A percentile compares a stretch with the other conserved stretches of the same genome.
Conservation (phyloP, 1,139 yeast species). For the Candida sanyaensis region DNA sequence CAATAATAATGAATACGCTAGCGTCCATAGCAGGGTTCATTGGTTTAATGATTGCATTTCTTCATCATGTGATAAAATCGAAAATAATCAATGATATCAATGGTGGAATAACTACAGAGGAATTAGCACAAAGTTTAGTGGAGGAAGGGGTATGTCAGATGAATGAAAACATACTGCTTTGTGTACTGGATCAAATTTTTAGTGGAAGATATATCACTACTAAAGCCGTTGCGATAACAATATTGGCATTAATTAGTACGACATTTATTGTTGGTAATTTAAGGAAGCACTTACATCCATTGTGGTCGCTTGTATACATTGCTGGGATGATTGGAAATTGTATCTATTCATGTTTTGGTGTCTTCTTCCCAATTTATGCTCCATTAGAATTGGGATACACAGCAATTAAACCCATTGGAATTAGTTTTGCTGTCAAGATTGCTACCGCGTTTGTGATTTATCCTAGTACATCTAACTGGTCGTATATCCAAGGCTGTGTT, state of each 20-base stretch:
- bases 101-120: constrained; percentile 24
- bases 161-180: constrained; percentile 18
- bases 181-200: constrained; percentile 25
- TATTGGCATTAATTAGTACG: constrained; percentile 27
- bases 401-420: constrained; percentile 27
- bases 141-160: constrained; percentile 29
- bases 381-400: constrained; percentile 22
- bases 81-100: constrained; percentile 27
- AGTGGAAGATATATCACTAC: constrained; percentile 33
- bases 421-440: constrained; percentile 24
- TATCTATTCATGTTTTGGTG: constrained; percentile 27
- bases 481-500: constrained; percentile 21
- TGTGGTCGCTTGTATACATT: constrained; percentile 23
- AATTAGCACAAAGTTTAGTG: constrained; percentile 21
- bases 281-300: constrained; percentile 20
- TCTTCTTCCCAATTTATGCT: constrained; percentile 28
- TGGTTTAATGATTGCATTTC: constrained; percentile 25
- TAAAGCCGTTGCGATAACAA: constrained; percentile 25
- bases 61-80: constrained; percentile 25
- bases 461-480: constrained; percentile 33
- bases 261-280: constrained; percentile 26
- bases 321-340: constrained; percentile 24
- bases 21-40: constrained; percentile 19
- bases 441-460: constrained; percentile 23
- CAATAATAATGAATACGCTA: constrained; percentile 21